Evolutionary conservation across 495 filamentous ascomycete genomes (phyloP).

Genomic region (Penicillium angulare): DNA sequence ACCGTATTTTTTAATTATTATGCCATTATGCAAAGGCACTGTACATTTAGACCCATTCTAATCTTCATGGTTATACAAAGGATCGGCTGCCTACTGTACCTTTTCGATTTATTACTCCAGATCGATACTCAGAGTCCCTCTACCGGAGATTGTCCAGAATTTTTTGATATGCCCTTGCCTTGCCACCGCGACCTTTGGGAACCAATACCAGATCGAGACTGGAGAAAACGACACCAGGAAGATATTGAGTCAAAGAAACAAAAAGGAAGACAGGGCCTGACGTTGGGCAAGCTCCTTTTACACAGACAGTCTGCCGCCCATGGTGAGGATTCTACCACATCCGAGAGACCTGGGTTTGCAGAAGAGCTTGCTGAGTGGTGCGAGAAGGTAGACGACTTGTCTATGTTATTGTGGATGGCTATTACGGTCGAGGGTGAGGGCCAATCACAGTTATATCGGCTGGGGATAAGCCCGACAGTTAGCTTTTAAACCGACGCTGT

Average conservation of each 20-base stretch:
- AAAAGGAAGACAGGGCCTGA: background rate
- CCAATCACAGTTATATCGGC: background rate
- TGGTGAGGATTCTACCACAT: background rate
- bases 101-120: background rate
- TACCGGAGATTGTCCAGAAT: constrained; percentile 1
- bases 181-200: background rate
- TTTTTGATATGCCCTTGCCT: constrained; percentile 3
- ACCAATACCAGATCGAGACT: background rate
- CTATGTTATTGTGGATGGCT: constrained; percentile 2
- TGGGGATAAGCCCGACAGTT: background rate
- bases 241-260: background rate
- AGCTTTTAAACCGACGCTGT: no score
- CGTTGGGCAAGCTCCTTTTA: background rate
- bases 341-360: background rate
- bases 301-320: background rate
- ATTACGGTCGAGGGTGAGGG: constrained; percentile 2
- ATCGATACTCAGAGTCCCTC: background rate
- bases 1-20: no score
- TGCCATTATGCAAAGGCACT: background rate
- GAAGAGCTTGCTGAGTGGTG: constrained; percentile 6
- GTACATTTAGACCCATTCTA: no score
- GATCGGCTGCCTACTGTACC: constrained; percentile 1
- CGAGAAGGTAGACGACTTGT: constrained; percentile 1
- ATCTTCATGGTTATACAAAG: background rate
- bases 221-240: background rate